Conservation (phyloP, 441 rosid genomes). For the Adansonia grandidieri region DNA sequence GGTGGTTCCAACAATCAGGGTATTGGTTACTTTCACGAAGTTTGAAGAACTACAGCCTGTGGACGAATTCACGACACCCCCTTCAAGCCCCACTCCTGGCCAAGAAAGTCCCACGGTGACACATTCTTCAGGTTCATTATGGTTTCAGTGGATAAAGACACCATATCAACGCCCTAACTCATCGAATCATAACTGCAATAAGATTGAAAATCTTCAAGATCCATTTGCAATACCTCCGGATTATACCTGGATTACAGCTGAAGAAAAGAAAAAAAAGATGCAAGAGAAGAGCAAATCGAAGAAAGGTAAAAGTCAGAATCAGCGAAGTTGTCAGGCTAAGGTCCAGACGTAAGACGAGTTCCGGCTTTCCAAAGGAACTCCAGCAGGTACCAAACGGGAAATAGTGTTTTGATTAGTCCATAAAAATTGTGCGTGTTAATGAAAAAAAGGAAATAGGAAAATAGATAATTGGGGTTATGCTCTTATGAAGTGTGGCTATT, state of each 20-base stretch:
- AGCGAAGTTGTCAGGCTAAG: conserved; percentile 19
- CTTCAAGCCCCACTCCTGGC: conserved; percentile 74
- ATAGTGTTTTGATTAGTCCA: conserved; percentile 38
- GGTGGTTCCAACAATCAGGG: conserved; percentile 94
- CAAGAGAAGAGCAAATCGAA: conserved; percentile 91
- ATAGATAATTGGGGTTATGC: no score
- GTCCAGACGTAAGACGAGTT: conserved; percentile 9
- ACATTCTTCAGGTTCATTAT: conserved; percentile 65
- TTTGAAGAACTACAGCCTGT: conserved; percentile 85
- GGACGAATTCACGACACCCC: conserved; percentile 94
- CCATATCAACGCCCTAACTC: conserved; percentile 69
- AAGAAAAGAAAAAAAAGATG: conserved; percentile 92
- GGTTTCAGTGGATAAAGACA: conserved; percentile 99
- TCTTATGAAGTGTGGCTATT: not conserved
- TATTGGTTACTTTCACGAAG: conserved; percentile 91
- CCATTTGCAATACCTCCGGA: conserved; percentile 82
- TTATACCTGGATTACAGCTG: conserved; percentile 86
- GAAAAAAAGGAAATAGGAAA: conserved; percentile 14
- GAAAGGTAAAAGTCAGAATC: conserved; percentile 63
- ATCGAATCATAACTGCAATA: conserved; percentile 49
- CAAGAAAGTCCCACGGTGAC: conserved; percentile 60
- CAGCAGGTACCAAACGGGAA: conserved; percentile 36
- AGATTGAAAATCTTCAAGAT: conserved; percentile 70
- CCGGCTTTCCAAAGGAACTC: conserved; percentile 26
- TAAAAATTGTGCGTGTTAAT: conserved; percentile 33